Evolutionary conservation across 805 yeast species (phyloP).

Genomic region (Candida khao-thaluensis): DNA sequence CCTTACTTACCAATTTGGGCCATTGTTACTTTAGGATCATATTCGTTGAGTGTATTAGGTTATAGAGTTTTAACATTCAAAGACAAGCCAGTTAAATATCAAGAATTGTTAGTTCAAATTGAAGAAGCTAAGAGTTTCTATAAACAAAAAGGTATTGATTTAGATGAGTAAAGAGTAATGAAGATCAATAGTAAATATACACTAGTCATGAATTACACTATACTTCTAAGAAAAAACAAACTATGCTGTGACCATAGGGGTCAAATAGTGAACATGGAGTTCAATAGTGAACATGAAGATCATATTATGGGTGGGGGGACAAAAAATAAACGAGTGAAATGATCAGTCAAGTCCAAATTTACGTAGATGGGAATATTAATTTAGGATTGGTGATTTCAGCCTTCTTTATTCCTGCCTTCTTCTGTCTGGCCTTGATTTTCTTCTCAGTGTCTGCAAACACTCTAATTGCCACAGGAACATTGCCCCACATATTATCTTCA

Average conservation of each 20-base stretch:
- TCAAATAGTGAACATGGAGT: too few species aligned
- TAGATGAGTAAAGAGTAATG: constrained; percentile 27
- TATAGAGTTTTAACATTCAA: constrained; percentile 67
- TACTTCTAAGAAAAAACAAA: not conserved
- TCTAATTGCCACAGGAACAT: constrained; percentile 71
- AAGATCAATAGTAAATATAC: constrained; percentile 16
- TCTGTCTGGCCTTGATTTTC: constrained; percentile 42
- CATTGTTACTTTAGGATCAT: constrained; percentile 65
- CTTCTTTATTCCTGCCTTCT: too few species aligned
- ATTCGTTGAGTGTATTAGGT: constrained; percentile 66
- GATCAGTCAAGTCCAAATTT: too few species aligned
- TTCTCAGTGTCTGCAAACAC: constrained; percentile 86
- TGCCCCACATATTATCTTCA: constrained; percentile 35
- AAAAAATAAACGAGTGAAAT: too few species aligned
- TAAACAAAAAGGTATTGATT: constrained; percentile 53
- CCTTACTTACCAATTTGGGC: constrained; percentile 74
- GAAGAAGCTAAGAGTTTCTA: constrained; percentile 62
- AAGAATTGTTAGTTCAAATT: constrained; percentile 57
- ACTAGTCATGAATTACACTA: constrained; percentile 1
- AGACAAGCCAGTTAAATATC: constrained; percentile 66
- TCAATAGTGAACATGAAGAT: too few species aligned
- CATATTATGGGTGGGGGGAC: too few species aligned
- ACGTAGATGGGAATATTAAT: too few species aligned
- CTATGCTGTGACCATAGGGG: too few species aligned
- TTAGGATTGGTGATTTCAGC: not conserved